A percentile compares a stretch with the other conserved stretches of the same genome.
phyloP scores from a whole-genome alignment of 352 stramenopile genomes.

The Stephanocyclus meneghinianus region DNA sequence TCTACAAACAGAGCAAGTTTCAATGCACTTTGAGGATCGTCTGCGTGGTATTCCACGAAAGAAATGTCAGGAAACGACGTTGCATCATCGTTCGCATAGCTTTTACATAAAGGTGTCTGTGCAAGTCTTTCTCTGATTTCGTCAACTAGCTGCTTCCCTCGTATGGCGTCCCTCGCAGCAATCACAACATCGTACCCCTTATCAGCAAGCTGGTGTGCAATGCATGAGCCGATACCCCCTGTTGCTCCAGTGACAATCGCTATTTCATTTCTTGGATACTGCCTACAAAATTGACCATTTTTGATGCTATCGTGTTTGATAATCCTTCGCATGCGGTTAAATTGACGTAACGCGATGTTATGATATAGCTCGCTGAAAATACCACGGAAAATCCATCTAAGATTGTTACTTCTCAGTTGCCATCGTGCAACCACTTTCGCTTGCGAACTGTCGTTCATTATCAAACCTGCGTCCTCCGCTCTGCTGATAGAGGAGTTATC shows the following conservation, averaged over 20 bases:
- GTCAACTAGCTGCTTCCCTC: constrained; percentile 24
- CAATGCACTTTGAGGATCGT: constrained; percentile 34
- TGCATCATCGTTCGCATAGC: constrained; percentile 8
- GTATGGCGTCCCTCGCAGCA: constrained; percentile 29
- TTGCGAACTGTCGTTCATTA: too few relatives aligned
- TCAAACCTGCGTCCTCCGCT: not conserved
- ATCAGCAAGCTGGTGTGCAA: constrained; percentile 36
- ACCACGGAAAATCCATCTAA: constrained; percentile 47
- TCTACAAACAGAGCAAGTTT: constrained; percentile 24
- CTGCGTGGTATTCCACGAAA: constrained; percentile 55
- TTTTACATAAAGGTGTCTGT: constrained; percentile 2
- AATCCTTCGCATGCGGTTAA: constrained; percentile 2
- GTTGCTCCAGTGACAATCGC: constrained; percentile 42
- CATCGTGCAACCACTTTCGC: too few relatives aligned
- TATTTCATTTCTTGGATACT: constrained; percentile 29
- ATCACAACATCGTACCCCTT: constrained; percentile 51
- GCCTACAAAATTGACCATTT: constrained; percentile 9
- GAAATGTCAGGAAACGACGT: constrained; percentile 14
- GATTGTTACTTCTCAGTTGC: constrained; percentile 7
- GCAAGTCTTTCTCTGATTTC: constrained; percentile 24
- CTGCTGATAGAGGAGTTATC: not conserved
- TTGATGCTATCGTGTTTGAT: not conserved
- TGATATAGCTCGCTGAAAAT: constrained; percentile 41
- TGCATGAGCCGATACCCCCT: constrained; percentile 41
- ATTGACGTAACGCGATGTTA: constrained; percentile 39